phyloP scores from a whole-genome alignment of 495 filamentous ascomycete species.

The Cladorrhinum samala region DNA sequence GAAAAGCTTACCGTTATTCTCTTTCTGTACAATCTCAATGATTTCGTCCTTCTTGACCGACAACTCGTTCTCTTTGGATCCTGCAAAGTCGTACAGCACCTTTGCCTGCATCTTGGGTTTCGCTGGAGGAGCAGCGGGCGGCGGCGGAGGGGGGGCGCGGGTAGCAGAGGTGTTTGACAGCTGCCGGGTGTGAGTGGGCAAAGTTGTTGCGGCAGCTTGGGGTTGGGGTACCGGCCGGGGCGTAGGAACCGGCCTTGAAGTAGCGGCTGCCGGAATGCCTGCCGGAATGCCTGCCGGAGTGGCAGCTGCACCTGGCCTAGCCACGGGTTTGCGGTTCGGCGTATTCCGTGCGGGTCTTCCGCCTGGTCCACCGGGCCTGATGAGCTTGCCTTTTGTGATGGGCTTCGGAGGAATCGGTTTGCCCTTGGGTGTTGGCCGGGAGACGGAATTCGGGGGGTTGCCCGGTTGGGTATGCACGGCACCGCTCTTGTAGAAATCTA shows the following conservation, averaged over 20 bases:
- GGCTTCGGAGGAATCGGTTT: slow-evolving; percentile 81
- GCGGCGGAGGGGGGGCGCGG: slow-evolving; percentile 57
- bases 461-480: slow-evolving; percentile 81
- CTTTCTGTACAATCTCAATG: slow-evolving; percentile 80
- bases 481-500: slow-evolving; percentile 90
- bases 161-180: slow-evolving; percentile 43
- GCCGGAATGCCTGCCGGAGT: slow-evolving; percentile 13
- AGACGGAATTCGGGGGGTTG: slow-evolving; percentile 76
- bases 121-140: slow-evolving; percentile 64
- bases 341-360: slow-evolving; percentile 67
- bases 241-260: slow-evolving; percentile 40
- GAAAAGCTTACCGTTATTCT: slow-evolving; percentile 70
- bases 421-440: slow-evolving; percentile 74
- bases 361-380: slow-evolving; percentile 82
- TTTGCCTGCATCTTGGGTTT: slow-evolving; percentile 67
- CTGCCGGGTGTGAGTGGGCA: slow-evolving; percentile 41
- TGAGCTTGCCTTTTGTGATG: slow-evolving; percentile 83
- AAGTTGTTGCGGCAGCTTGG: slow-evolving; percentile 27
- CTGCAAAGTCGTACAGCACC: slow-evolving; percentile 83
- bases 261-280: slow-evolving; percentile 26
- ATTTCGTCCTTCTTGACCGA: slow-evolving; percentile 70
- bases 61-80: slow-evolving; percentile 72
- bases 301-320: slow-evolving; percentile 27
- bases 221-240: slow-evolving; percentile 42
- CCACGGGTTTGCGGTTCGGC: slow-evolving; percentile 47